Conservation (phyloP, 257 asterid genomes). For the Cinchona pubescens region DNA sequence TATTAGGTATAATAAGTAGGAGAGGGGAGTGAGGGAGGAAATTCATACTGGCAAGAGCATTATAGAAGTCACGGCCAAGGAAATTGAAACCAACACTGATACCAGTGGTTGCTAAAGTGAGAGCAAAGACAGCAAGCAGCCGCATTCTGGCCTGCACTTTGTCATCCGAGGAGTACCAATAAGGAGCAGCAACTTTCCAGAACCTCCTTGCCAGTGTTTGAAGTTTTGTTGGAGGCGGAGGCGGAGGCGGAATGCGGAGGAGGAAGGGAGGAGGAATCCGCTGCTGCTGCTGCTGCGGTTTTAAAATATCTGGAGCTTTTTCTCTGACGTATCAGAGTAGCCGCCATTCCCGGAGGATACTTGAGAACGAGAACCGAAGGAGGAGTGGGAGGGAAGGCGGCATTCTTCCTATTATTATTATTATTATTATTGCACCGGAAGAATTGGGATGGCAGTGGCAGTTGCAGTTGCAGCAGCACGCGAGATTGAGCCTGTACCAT, state of each 20-base stretch:
- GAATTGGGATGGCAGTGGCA: background rate
- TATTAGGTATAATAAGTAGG: background rate
- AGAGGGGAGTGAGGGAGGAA: background rate
- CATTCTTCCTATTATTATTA: background rate
- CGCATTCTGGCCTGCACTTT: slow-evolving; percentile 63
- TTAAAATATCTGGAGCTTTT: background rate
- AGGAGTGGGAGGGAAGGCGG: background rate
- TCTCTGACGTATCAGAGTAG: background rate
- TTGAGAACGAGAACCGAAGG: background rate
- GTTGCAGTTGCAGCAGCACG: background rate
- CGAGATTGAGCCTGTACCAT: background rate
- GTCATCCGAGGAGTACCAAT: slow-evolving; percentile 87
- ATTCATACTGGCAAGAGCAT: slow-evolving; percentile 83
- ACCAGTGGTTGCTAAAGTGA: slow-evolving; percentile 88
- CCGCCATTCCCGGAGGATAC: background rate
- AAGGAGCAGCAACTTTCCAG: slow-evolving; percentile 89
- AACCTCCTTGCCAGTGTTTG: slow-evolving; percentile 54
- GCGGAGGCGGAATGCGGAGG: too few species aligned
- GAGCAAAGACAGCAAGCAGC: slow-evolving; percentile 80
- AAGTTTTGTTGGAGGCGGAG: slow-evolving; percentile 34
- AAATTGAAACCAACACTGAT: slow-evolving; percentile 87
- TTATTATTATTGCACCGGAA: background rate
- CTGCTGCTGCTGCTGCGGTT: background rate
- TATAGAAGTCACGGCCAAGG: slow-evolving; percentile 89
- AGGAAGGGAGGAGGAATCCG: background rate